Evolutionary conservation across 805 yeast species (phyloP).

Genomic region (Teunomyces funiuensis): DNA sequence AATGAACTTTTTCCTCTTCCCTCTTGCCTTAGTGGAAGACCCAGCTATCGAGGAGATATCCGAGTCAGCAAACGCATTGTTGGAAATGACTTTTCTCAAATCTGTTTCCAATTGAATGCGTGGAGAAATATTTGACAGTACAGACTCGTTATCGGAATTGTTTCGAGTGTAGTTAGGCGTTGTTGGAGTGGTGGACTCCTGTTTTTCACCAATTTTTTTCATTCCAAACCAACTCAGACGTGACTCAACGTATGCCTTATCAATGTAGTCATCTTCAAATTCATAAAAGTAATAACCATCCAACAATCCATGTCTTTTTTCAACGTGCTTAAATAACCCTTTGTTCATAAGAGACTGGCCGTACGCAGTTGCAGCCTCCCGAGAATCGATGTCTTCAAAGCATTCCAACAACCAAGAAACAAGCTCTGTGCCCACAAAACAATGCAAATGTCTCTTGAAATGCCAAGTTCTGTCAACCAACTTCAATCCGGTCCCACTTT

Average conservation of each 20-base stretch:
- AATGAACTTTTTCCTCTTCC: slow-evolving; percentile 43
- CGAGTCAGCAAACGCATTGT: slow-evolving; percentile 10
- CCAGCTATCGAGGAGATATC: slow-evolving; percentile 26
- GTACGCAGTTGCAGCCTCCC: slow-evolving; percentile 79
- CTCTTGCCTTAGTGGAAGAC: slow-evolving; percentile 20
- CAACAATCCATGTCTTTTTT: slow-evolving; percentile 74
- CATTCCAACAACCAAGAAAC: slow-evolving; percentile 83
- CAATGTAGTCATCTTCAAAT: slow-evolving; percentile 55
- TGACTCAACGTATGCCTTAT: slow-evolving; percentile 24
- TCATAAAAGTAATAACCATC: slow-evolving; percentile 94
- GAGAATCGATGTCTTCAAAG: slow-evolving; percentile 72
- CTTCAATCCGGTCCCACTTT: slow-evolving; percentile 61
- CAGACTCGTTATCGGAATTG: slow-evolving; percentile 29
- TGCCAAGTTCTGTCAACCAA: slow-evolving; percentile 90
- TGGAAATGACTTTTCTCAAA: slow-evolving; percentile 20
- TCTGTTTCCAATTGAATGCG: slow-evolving; percentile 23
- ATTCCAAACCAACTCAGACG: slow-evolving; percentile 34
- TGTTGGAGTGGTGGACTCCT: not conserved
- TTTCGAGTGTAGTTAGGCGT: slow-evolving; percentile 17
- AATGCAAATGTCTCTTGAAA: slow-evolving; percentile 69
- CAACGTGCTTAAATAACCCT: slow-evolving; percentile 79
- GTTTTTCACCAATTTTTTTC: slow-evolving; percentile 13
- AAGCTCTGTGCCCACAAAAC: slow-evolving; percentile 82
- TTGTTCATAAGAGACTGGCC: slow-evolving; percentile 77
- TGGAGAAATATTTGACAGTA: slow-evolving; percentile 19